Base-by-base conservation (phyloP, 768 basidiomycete species). In the Grammothele lineata region DNA sequence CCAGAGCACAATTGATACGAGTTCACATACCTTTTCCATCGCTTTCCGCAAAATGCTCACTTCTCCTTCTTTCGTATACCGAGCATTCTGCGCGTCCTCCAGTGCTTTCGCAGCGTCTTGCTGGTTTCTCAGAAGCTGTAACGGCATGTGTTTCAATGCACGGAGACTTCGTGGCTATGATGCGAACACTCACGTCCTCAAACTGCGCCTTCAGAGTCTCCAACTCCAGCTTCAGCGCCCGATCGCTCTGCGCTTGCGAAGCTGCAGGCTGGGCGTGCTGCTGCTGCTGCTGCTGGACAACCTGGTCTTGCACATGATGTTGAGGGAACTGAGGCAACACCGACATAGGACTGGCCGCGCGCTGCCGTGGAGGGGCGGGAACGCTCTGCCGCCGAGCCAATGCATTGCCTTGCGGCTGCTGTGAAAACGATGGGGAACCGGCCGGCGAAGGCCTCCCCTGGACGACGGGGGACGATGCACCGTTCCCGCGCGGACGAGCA, bases 21-120 rank as follows among this genome's bases (percentile, higher is more conserved):
- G n/a, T n/a, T n/a, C 2, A 50, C 54, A 41, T 56, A 84, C 87
- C 73, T 83, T 84, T 55, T 86, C 82, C 9, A 85, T 75, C n/a
- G 65, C 75, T 53, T 77, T 78, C 54, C 86, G 70, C 41, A 90
- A 60, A 33, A 83, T 77, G 14, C 72, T 72, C 5, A 84, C 84
- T 66, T 90, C 87, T 5, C 87, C 87, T 24, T 85, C 80, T 58
- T 81, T 87, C 25, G 70, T 64, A 33, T 78, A 69, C 50, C 73
- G 80, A 7, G 67, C 70, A 38, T 79, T 74, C 39, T 69, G 61
- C 3, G 78, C 78, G 32, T 70, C 69, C 49, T 74, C 68, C 38
- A 81, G 60, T 1, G 71, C 70, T 21, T 61, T 50, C 45, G 74
- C 73, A 17, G 77, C 68, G 47, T 68, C 66, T 32, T 66, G 59